A percentile compares a stretch with the other conserved stretches of the same genome.
These are phyloP conservation scores for Biscutella auriculata DNA, from an alignment of 441 rosid species.

Conservation along the genomic window DNA sequence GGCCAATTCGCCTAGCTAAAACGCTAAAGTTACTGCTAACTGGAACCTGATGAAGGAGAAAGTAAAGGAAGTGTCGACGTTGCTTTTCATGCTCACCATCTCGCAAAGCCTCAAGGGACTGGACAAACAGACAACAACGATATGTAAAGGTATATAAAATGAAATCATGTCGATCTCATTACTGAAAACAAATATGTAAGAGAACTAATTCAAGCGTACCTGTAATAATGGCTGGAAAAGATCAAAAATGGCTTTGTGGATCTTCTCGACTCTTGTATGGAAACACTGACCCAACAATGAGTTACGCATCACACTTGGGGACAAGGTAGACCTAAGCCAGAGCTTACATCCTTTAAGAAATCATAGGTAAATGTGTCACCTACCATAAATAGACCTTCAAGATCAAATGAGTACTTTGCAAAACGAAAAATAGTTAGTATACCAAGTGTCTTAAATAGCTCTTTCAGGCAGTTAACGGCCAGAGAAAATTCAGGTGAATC, in stretches of 20 bases:
- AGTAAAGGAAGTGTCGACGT: slow-evolving; percentile 80
- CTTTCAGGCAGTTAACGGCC: slow-evolving; percentile 82
- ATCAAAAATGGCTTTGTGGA: slow-evolving; percentile 94
- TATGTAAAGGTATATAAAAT: neutral
- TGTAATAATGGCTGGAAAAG: slow-evolving; percentile 88
- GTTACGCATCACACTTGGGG: slow-evolving; percentile 97
- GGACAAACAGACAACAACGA: slow-evolving; percentile 18
- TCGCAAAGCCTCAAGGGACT: slow-evolving; percentile 98
- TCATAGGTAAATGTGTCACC: slow-evolving; percentile 13
- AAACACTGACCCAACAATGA: slow-evolving; percentile 97
- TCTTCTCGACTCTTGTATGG: slow-evolving; percentile 86
- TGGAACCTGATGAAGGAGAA: slow-evolving; percentile 97
- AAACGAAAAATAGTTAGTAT: slow-evolving; percentile 15
- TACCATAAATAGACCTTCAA: slow-evolving; percentile 2
- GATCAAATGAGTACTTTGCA: neutral
- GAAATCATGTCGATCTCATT: slow-evolving; percentile 5
- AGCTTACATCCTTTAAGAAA: slow-evolving; percentile 78
- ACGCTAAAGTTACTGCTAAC: slow-evolving; percentile 90
- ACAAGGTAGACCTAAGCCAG: slow-evolving; percentile 92
- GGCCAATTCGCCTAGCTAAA: slow-evolving; percentile 69
- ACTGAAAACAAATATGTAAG: neutral
- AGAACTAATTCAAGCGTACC: slow-evolving; percentile 40
- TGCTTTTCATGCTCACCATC: slow-evolving; percentile 98
- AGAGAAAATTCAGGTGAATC: slow-evolving; percentile 88
- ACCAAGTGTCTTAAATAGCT: slow-evolving; percentile 96